phyloP scores from a whole-genome alignment of 1,284 basidiomycete species.

The Apiotrichum laibachii region DNA sequence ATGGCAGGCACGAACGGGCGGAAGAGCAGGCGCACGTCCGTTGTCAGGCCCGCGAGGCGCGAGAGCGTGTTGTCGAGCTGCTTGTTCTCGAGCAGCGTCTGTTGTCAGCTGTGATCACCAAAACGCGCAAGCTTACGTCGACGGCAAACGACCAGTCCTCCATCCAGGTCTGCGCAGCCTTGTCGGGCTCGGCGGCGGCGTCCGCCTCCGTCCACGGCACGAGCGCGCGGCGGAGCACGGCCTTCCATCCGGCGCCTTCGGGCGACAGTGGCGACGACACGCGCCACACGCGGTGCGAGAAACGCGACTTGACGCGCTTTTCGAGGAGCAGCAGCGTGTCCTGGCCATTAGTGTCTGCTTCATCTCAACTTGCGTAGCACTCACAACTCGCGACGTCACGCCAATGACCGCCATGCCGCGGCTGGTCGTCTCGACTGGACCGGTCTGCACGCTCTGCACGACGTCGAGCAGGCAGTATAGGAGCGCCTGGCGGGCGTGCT shows the following conservation, averaged over 20 bases:
- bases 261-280: constrained; percentile 62
- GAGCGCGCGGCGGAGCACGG: constrained; percentile 55
- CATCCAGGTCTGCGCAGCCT: constrained; percentile 46
- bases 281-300: constrained; percentile 82
- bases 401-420: constrained; percentile 77
- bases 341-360: constrained; percentile 26
- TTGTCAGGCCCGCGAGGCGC: constrained; percentile 65
- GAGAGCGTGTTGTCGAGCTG: constrained; percentile 33
- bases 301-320: constrained; percentile 92
- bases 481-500: constrained; percentile 80
- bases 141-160: constrained; percentile 61
- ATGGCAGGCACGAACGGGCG: constrained; percentile 57
- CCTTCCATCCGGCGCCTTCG: constrained; percentile 55
- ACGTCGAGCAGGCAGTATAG: constrained; percentile 74
- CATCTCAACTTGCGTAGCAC: constrained; percentile 17
- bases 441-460: constrained; percentile 54
- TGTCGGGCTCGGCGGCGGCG: constrained; percentile 51
- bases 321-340: constrained; percentile 87
- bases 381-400: constrained; percentile 67
- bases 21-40: constrained; percentile 64
- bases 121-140: constrained; percentile 51
- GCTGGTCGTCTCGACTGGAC: constrained; percentile 43
- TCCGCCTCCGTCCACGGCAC: constrained; percentile 32
- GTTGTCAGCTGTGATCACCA: not conserved
- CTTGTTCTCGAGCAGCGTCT: constrained; percentile 43